These are phyloP conservation scores for Fusarium subglutinans DNA, from an alignment of 2,329 filamentous ascomycete genomes.

Conservation along the genomic window DNA sequence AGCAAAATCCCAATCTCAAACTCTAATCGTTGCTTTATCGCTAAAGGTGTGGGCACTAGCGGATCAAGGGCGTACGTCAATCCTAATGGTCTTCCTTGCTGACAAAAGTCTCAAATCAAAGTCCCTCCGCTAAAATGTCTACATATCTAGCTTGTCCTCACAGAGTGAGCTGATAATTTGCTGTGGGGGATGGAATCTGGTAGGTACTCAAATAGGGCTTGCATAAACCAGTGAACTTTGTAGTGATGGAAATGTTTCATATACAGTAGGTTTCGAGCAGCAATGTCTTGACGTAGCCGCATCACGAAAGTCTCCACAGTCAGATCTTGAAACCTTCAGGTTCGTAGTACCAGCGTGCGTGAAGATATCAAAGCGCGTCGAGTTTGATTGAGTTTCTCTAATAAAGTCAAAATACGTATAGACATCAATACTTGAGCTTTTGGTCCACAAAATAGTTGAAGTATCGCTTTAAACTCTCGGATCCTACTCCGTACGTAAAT, in stretches of 20 bases:
- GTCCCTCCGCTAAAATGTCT: not conserved
- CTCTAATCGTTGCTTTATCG: constrained; percentile 28
- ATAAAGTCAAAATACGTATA: not conserved
- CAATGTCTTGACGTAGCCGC: constrained; percentile 21
- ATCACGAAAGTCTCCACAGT: constrained; percentile 20
- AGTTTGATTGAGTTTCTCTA: not conserved
- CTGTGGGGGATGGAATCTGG: not conserved
- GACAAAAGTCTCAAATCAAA: not conserved
- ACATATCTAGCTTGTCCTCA: not conserved
- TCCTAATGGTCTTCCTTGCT: constrained; percentile 10
- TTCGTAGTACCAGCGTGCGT: not conserved
- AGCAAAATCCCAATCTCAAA: constrained; percentile 22
- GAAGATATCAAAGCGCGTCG: not conserved
- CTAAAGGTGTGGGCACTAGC: constrained; percentile 19
- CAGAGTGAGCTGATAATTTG: not conserved
- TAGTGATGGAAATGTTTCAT: constrained; percentile 3
- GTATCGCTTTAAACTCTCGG: not conserved
- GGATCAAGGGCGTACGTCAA: constrained; percentile 6
- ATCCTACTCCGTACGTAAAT: not conserved
- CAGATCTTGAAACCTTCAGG: constrained; percentile 7
- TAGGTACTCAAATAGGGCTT: not conserved
- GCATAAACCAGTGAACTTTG: not conserved
- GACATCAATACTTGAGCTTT: not conserved
- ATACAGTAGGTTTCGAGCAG: not conserved
- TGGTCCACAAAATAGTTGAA: not conserved